Evolutionary conservation across 1,284 basidiomycete species (phyloP), one percentile per base, ranked within the genome.

Genomic region (Filobasidium uniguttulatum): DNA sequence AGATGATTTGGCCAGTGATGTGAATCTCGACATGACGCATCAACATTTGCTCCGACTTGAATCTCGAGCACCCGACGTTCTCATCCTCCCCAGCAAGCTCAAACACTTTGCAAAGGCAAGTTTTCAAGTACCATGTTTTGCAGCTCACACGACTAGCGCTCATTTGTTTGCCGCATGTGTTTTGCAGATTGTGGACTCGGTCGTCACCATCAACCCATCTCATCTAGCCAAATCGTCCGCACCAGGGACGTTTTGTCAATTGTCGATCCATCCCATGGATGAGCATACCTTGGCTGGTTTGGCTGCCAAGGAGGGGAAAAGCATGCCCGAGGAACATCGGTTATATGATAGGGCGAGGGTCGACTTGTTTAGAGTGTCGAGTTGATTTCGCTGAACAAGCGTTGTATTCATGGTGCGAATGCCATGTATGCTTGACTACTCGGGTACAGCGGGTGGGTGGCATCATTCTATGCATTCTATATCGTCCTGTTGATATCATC

Each of bases 1-100:
- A 0, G 65, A 76, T 14, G 79, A 82, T 3, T 68, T 84, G 15
- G 73, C 81, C 0, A 73, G 76, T 30, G 86, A 89, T 60, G 79
- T 94, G 48, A 90, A 90, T 60, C 75, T 96, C 25, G 88, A 93
- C 62, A 74, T 91, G 14, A 81, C 82, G 19, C 89, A 93, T 56
- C 63, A 68, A 53, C 54, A 66, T 33, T 59, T 72, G 46, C 57
- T 73, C 45, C 63, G 61, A 53, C 64, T 73, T 55, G 60, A 62
- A 37, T 60, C 63, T 19, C 59, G 66, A 1, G 69, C 79, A 0
- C 90, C 90, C 0, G 86, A 93, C 62, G 73, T 96, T 2, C 71
- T 97, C 34, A 76, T 97, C 45, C 63, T 89, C 1, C 87, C 90
- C 0, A 89, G 85, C 64, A 76, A 81, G 48, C 70, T 93, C 40